Conservation (phyloP, 495 filamentous ascomycete genomes). For the Aspergillus wentii region DNA sequence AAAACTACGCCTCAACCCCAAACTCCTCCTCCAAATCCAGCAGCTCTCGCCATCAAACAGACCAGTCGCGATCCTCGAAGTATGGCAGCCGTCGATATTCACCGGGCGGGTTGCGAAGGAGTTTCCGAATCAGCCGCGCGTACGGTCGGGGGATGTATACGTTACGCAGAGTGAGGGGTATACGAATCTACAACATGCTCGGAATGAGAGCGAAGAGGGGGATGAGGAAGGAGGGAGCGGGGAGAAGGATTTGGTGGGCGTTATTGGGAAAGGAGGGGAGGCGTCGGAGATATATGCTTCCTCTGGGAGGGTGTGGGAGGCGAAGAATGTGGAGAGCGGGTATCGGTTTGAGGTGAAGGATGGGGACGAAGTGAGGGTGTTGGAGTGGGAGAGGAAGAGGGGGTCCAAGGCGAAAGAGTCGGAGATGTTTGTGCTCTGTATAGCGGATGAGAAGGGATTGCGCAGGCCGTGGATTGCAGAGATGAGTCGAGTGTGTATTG, state of each 20-base stretch:
- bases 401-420: too few species aligned
- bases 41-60: slow-evolving; percentile 25
- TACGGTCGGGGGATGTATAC: slow-evolving; percentile 28
- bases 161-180: slow-evolving; percentile 24
- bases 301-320: too few species aligned
- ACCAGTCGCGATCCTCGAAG: slow-evolving; percentile 30
- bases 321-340: too few species aligned
- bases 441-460: slow-evolving; percentile 5
- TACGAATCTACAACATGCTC: slow-evolving; percentile 2
- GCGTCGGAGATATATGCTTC: too few species aligned
- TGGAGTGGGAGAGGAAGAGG: slow-evolving; percentile 12
- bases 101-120: slow-evolving; percentile 19
- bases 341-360: slow-evolving; percentile 7
- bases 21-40: slow-evolving; percentile 35
- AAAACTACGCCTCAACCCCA: slow-evolving; percentile 24
- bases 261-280: slow-evolving; percentile 1
- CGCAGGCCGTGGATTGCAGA: slow-evolving; percentile 13
- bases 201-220: neutral
- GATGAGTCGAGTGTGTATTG: slow-evolving; percentile 11
- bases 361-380: neutral
- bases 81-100: slow-evolving; percentile 30
- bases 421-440: slow-evolving; percentile 8
- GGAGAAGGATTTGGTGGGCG: neutral
- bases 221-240: neutral
- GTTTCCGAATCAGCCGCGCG: slow-evolving; percentile 21